Conservation (phyloP, 2,329 filamentous ascomycete species). For the Xylariomycetidae sp. region DNA sequence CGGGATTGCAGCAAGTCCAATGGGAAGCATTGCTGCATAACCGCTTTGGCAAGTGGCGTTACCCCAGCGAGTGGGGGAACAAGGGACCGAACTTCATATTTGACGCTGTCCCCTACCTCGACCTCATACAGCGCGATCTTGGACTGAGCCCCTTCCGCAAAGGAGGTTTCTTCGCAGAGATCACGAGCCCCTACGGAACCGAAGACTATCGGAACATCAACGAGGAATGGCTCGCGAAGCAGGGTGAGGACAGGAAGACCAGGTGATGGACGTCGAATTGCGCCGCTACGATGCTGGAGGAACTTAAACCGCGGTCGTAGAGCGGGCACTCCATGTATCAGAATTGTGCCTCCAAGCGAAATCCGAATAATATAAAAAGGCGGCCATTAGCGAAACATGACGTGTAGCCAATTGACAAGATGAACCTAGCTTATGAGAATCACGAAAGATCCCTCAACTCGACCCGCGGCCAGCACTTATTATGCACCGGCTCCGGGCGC, state of each 20-base stretch:
- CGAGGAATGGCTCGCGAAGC: conserved; percentile 39
- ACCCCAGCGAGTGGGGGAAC: conserved; percentile 57
- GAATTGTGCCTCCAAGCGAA: too few species aligned
- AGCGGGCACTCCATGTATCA: too few species aligned
- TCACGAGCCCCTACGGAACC: conserved; percentile 50
- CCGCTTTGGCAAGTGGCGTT: conserved; percentile 64
- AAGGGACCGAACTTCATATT: conserved; percentile 66
- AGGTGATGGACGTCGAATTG: too few species aligned
- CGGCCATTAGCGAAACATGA: too few species aligned
- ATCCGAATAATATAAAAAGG: too few species aligned
- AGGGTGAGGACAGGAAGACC: background rate
- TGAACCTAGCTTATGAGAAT: conserved; percentile 1
- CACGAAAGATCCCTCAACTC: conserved; percentile 48
- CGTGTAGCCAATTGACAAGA: too few species aligned
- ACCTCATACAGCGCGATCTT: conserved; percentile 60
- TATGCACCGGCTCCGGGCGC: conserved; percentile 44
- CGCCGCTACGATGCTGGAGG: too few species aligned
- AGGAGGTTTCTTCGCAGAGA: conserved; percentile 42
- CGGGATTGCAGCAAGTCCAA: conserved; percentile 36
- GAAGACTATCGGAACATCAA: conserved; percentile 50
- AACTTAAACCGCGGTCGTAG: too few species aligned
- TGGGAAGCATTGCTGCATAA: conserved; percentile 57
- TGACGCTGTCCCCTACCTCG: conserved; percentile 67
- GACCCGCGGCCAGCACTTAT: conserved; percentile 49
- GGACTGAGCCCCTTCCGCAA: conserved; percentile 53